Conservation (phyloP, 805 yeast species). For the Ogataea nonfermentans region DNA sequence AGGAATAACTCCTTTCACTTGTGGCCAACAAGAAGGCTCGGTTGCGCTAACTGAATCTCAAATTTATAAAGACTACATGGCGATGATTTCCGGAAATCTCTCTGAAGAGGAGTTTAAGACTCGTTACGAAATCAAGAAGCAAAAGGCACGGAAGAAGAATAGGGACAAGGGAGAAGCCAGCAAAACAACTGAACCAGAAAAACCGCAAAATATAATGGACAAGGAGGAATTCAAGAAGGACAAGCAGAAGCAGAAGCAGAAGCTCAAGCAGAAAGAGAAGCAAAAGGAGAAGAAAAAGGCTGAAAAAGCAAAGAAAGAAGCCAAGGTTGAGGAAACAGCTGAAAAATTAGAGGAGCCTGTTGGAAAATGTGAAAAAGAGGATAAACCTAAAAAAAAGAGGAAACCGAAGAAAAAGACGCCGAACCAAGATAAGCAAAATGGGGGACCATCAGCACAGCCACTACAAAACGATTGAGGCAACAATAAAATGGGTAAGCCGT, state of each 20-base stretch:
- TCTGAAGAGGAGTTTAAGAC: constrained; percentile 1
- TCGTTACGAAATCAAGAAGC: not conserved
- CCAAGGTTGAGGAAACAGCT: not conserved
- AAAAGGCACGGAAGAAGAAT: constrained; percentile 2
- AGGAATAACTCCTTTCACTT: too few relatives aligned
- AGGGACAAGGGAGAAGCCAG: not conserved
- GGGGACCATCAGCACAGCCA: constrained; percentile 12
- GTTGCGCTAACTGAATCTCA: too few relatives aligned
- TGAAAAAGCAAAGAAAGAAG: constrained; percentile 5
- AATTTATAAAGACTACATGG: not conserved
- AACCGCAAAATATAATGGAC: constrained; percentile 1
- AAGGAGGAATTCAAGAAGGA: constrained; percentile 10
- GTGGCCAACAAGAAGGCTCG: too few relatives aligned
- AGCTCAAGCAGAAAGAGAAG: constrained; percentile 2
- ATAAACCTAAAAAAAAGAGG: not conserved
- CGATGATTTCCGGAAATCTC: not conserved
- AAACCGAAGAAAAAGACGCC: not conserved
- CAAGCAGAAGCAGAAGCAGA: constrained; percentile 3
- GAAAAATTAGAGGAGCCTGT: not conserved
- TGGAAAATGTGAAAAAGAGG: too few relatives aligned
- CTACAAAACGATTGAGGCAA: constrained; percentile 20
- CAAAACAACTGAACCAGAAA: constrained; percentile 31
- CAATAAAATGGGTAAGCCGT: constrained; percentile 24
- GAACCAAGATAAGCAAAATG: constrained; percentile 1
- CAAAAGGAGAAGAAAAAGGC: constrained; percentile 6